Base-by-base conservation (phyloP, 306 rosid genomes). In the Acacia crassicarpa region DNA sequence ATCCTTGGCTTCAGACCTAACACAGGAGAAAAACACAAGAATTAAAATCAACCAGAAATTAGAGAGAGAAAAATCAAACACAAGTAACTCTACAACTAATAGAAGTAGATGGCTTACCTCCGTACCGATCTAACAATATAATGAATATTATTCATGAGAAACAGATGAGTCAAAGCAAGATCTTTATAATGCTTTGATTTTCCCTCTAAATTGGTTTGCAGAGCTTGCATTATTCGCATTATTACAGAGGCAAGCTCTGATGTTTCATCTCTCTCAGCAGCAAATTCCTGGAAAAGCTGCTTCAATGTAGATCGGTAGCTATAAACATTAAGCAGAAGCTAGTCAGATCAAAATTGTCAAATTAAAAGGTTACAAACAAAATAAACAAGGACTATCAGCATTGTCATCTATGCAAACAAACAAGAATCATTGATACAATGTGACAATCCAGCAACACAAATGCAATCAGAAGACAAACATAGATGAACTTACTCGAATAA, bases 1-100 rank as follows among this genome's bases (percentile, higher is more conserved):
- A 86, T 91, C 94, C 84, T 91, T 91, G 74, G 94, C 94, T 85
- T 91, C 94, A 56, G 94, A 91, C 82, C 94, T 91, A 71, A 86
- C 81, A 68, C 69, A 46, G 14, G 10, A 45, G 33, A 53, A 20
- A 6, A 38, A 14, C 12, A 53, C 7, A 49, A 56, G 54, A 41
- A 77, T 46, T 35, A 86, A 38, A 35, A 68, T 53, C 35, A 9
- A 20, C 32, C 40, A 33, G 72, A 44, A 68, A 17, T 30, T 67
- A 16, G 69, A 17, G 77, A 20, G 77, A 19, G 71, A 62, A n/a
- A 61, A 68, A 19, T 41, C 54, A 38, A 30, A 22, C 10, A 32
- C 23, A 77, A 79, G 58, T 20, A 77, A 41, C 19, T 75, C 22
- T 59, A 72, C 17, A 25, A 71, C 19, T 59, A 59, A 59, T 25